These are phyloP conservation scores for Exophiala viscosa DNA, from an alignment of 2,329 filamentous ascomycete genomes.

Conservation along the genomic window DNA sequence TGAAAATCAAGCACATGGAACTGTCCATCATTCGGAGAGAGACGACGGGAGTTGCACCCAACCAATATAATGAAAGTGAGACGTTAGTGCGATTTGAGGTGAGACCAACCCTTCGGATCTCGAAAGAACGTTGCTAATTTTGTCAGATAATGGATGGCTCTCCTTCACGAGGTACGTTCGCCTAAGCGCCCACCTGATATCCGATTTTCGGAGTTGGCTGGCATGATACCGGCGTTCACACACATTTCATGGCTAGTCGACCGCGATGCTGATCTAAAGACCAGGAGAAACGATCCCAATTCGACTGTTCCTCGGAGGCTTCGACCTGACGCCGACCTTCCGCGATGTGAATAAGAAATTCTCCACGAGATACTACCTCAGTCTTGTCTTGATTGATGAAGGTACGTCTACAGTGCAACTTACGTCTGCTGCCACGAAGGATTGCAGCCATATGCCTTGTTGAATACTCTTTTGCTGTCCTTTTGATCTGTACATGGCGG, in stretches of 20 bases:
- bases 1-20: slow-evolving; percentile 99
- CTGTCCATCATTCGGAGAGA: slow-evolving; percentile 94
- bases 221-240: not conserved
- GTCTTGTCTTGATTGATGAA: slow-evolving; percentile 92
- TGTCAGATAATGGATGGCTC: slow-evolving; percentile 94
- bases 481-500: not conserved
- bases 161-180: slow-evolving; percentile 76
- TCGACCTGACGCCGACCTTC: slow-evolving; percentile 96
- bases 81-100: slow-evolving; percentile 95
- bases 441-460: not conserved
- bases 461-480: not conserved
- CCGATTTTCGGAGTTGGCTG: not conserved
- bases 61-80: slow-evolving; percentile 99
- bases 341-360: slow-evolving; percentile 99
- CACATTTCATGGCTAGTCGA: not conserved
- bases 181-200: not conserved
- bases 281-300: slow-evolving; percentile 88
- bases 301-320: slow-evolving; percentile 91
- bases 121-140: not conserved
- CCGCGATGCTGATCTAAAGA: slow-evolving; percentile 8
- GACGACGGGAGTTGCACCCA: slow-evolving; percentile 92
- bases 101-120: slow-evolving; percentile 24
- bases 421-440: not conserved
- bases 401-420: slow-evolving; percentile 50
- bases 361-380: slow-evolving; percentile 95